These are phyloP conservation scores for Phoma sp. DNA, from an alignment of 2,329 filamentous ascomycete species.

Conservation along the genomic window DNA sequence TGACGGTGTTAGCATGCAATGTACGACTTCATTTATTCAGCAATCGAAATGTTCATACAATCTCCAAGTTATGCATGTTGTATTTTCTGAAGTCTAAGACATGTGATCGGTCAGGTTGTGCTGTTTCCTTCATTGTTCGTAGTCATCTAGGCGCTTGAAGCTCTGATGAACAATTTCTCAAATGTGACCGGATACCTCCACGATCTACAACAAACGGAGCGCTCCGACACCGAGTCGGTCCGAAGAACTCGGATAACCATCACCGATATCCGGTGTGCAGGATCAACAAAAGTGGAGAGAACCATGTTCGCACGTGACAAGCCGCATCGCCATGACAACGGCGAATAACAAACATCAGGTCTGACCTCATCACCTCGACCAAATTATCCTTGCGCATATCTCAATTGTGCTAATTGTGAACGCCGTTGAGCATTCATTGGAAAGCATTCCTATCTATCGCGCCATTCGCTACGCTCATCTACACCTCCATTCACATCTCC, in stretches of 20 bases:
- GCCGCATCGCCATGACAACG: constrained; percentile 4
- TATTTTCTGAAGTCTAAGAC: no score
- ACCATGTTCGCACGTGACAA: constrained; percentile 6
- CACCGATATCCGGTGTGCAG: neutral
- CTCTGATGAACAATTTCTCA: neutral
- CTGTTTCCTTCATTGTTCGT: neutral
- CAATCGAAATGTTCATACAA: constrained; percentile 8
- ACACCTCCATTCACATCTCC: neutral
- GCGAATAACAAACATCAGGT: constrained; percentile 7
- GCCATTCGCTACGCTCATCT: neutral
- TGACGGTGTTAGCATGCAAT: constrained; percentile 50
- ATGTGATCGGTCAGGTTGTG: no score
- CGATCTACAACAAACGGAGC: neutral
- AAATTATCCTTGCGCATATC: constrained; percentile 1
- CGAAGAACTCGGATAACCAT: neutral
- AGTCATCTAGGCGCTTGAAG: neutral
- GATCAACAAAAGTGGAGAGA: neutral
- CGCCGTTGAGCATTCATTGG: neutral
- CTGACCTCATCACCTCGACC: constrained; percentile 19
- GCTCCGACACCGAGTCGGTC: neutral
- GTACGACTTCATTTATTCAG: constrained; percentile 37
- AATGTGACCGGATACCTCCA: neutral
- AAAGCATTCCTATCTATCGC: neutral
- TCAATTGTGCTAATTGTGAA: neutral
- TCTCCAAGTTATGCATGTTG: neutral